phyloP scores from a whole-genome alignment of 495 filamentous ascomycete genomes.

The Xylaria grammica region DNA sequence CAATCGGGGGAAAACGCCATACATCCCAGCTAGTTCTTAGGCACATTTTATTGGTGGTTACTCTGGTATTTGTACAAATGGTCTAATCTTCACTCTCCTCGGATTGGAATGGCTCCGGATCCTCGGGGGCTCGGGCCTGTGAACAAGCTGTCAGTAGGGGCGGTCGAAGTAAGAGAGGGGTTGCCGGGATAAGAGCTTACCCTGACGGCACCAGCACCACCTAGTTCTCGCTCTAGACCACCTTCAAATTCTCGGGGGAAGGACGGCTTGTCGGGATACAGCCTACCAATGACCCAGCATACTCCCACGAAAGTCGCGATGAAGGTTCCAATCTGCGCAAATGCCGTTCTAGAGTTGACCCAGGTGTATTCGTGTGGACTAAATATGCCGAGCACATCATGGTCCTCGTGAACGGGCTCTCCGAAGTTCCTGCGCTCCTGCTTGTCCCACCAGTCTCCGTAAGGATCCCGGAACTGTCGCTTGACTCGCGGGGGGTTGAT shows the following conservation, averaged over 20 bases:
- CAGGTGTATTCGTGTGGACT: conserved; percentile 89
- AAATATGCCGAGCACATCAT: conserved; percentile 93
- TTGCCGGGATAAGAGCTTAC: conserved; percentile 40
- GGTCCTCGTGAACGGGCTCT: conserved; percentile 95
- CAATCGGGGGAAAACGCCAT: neutral
- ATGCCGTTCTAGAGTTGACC: conserved; percentile 71
- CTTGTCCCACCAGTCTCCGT: conserved; percentile 96
- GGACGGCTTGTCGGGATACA: conserved; percentile 85
- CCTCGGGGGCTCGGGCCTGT: conserved; percentile 50
- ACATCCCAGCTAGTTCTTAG: neutral
- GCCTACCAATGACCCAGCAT: conserved; percentile 68
- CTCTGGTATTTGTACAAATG: conserved; percentile 19
- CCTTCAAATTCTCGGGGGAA: conserved; percentile 79
- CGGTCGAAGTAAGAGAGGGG: neutral
- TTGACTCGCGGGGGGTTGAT: conserved; percentile 83
- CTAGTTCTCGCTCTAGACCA: conserved; percentile 85
- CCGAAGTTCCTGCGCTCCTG: conserved; percentile 95
- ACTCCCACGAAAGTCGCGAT: conserved; percentile 71
- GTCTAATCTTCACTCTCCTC: conserved; percentile 29
- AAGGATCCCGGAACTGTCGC: conserved; percentile 87
- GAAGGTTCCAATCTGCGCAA: conserved; percentile 76
- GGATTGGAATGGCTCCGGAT: conserved; percentile 47
- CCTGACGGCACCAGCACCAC: conserved; percentile 62
- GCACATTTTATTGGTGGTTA: conserved; percentile 10
- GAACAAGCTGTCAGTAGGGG: conserved; percentile 14